Base-by-base conservation (phyloP, 495 filamentous ascomycete species). In the Penicillium verhagenii region DNA sequence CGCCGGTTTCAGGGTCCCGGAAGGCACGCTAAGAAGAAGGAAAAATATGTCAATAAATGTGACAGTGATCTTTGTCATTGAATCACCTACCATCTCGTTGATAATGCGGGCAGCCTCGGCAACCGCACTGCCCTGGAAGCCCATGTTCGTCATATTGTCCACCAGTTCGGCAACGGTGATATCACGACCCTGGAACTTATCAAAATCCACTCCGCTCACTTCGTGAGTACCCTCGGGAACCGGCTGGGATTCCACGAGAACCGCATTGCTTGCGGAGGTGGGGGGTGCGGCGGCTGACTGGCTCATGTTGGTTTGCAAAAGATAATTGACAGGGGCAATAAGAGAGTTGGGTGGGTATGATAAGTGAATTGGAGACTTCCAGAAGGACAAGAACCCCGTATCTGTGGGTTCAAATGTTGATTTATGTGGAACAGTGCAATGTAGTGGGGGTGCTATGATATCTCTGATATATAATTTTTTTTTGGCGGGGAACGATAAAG, bases 131-230 rank as follows among this genome's bases (percentile, higher is more conserved):
- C 91, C 92, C 74, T 98, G 94, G 69, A 97, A 97, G 9, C 95
- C 94, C 81, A 91, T 96, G 56, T 81, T 75, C 54, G 81, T 80
- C 87, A 97, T 91, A 47, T 86, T 84, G n/a, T 83, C 78, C 13
- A 93, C 78, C 58, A 99, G 74, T 64, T 96, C 91, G 14, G 87
- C 85, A 28, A 89, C 90, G 2, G 91, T 96, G 58, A 97, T 89
- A 59, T 84, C 80, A 14, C 82, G 81, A 33, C 84, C 84, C 49
- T 81, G 77, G 64, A 86, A 89, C 24, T 86, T 69, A 72, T 96
- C 88, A 73, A 97, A 97, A 62, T 97, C 95, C 47, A 97, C 79
- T 31, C 95, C 94, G 61, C 84, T 79, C 11, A 97, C 92, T 63
- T 86, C 77, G 50, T 84, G 82, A 4, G 87, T 79, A 19, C 78